Conservation (phyloP, 2,329 filamentous ascomycete genomes). For the Talaromyces marneffei region DNA sequence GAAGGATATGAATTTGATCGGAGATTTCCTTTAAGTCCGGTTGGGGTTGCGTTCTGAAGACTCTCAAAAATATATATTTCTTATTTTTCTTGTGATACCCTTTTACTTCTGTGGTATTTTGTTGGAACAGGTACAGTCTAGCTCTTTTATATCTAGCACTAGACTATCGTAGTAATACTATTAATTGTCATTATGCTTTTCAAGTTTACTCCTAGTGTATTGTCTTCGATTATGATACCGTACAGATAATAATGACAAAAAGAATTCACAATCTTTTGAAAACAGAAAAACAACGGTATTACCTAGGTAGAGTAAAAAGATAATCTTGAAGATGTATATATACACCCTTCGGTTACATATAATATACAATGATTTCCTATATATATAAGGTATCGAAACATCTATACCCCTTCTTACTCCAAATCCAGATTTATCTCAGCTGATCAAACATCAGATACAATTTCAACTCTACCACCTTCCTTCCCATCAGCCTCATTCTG, state of each 20-base stretch:
- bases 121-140: background rate
- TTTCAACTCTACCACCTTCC: constrained; percentile 14
- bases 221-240: background rate
- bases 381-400: background rate
- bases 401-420: background rate
- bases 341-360: background rate
- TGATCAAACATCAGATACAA: constrained; percentile 11
- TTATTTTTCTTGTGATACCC: constrained; percentile 3
- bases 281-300: background rate
- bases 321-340: background rate
- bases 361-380: background rate
- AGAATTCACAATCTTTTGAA: too few relatives aligned
- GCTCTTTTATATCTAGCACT: background rate
- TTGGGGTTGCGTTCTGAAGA: constrained; percentile 21
- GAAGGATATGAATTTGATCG: constrained; percentile 14
- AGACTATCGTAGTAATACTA: constrained; percentile 11
- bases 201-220: background rate
- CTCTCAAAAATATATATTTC: background rate
- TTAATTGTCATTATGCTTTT: constrained; percentile 2
- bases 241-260: background rate
- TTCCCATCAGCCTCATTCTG: constrained; percentile 28
- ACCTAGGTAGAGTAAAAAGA: too few relatives aligned
- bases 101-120: background rate
- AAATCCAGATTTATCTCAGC: background rate
- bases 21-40: constrained; percentile 14